Evolutionary conservation across 495 filamentous ascomycete species (phyloP), one percentile per base, ranked within the genome.

Genomic region (Symbiotaphrina buchneri): DNA sequence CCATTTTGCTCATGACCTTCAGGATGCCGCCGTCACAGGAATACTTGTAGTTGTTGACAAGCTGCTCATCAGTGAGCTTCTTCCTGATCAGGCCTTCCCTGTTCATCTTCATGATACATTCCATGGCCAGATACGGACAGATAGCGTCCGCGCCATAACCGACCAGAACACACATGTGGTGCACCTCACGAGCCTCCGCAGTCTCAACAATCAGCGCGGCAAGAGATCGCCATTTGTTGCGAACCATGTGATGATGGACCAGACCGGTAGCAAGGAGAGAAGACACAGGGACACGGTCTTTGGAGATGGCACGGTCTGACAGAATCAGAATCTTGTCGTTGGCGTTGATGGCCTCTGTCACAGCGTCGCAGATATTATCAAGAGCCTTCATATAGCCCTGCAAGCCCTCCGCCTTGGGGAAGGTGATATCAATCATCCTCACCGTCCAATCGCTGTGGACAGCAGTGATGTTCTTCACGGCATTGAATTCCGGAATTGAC

Each of bases 1-100:
- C 87, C 87, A 99, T 99, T 63, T 99, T 99, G 55, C 81, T 92
- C 87, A 99, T 99, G 47, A 99, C 87, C 59, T 99, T 99, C 35
- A 99, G 63, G 37, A 99, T 93, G 53, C 87, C 87, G 42, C 87
- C 87, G 43, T 95, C 90, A 44, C 81, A 90, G 28, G 87, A 99
- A 44, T 87, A 78, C 59, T 90, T 91, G 63, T 95, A 99, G 55
- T 99, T 99, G 37, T 76, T 71, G 37, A 99, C 79, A 31, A 95
- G 71, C 38, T 70, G 63, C 28, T 91, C 80, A 36, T 90, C 72
- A 15, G 67, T 60, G 14, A 95, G 57, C 44, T 84, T 71, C 61
- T 90, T 90, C 44, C 83, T 74, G 49, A 99, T 90, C 35, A 95
- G 56, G 18, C 74, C 79, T 54, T 99, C 87, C 19, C 81, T 76